Percentiles rank a stretch among this genome's conserved stretches.
These are phyloP conservation scores for Suillus subaureus DNA, from an alignment of 768 basidiomycete species.

Conservation along the genomic window DNA sequence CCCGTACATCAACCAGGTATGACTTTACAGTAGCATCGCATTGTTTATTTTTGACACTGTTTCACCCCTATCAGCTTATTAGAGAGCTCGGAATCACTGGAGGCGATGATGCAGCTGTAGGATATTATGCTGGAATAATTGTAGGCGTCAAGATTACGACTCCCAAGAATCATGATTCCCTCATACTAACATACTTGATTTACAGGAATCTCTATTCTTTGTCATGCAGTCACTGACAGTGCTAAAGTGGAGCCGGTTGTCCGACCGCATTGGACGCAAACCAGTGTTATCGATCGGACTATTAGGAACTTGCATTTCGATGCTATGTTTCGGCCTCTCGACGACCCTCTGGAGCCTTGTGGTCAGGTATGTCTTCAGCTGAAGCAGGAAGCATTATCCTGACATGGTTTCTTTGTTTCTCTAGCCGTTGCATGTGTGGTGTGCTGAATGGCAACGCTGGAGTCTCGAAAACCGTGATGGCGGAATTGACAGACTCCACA, in stretches of 20 bases:
- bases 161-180: neutral
- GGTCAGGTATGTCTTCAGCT: slow-evolving; percentile 45
- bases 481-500: slow-evolving; percentile 43
- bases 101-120: slow-evolving; percentile 64
- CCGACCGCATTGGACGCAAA: slow-evolving; percentile 62
- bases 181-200: neutral
- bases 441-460: slow-evolving; percentile 43
- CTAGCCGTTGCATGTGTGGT: slow-evolving; percentile 32
- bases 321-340: slow-evolving; percentile 64
- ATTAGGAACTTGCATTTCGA: slow-evolving; percentile 52
- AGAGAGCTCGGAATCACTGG: slow-evolving; percentile 64
- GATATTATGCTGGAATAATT: slow-evolving; percentile 65
- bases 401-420: neutral
- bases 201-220: slow-evolving; percentile 65
- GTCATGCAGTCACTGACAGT: slow-evolving; percentile 57
- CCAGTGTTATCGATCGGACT: slow-evolving; percentile 61
- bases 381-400: neutral
- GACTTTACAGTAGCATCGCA: neutral
- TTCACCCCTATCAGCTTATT: slow-evolving; percentile 45
- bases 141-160: slow-evolving; percentile 39
- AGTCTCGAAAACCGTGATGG: slow-evolving; percentile 50
- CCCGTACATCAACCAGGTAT: slow-evolving; percentile 63
- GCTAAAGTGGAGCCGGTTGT: slow-evolving; percentile 65
- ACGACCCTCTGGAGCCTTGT: slow-evolving; percentile 55
- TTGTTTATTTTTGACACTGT: neutral